Conservation (phyloP, 1,139 yeast species). For the Taphrina confusa region DNA sequence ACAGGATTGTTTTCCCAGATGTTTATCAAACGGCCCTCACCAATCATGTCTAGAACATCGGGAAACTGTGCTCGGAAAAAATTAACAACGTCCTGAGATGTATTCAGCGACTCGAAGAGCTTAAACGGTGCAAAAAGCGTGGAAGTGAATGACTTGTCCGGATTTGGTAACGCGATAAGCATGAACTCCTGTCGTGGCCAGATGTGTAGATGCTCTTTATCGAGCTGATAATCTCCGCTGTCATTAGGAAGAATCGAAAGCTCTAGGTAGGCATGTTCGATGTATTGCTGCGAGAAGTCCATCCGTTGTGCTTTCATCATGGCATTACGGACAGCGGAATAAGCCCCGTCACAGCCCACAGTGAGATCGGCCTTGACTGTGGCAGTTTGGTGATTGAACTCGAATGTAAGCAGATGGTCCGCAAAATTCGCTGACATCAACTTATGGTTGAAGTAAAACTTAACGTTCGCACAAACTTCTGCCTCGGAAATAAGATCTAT, state of each 20-base stretch:
- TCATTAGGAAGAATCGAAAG: slow-evolving; percentile 65
- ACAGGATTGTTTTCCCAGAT: slow-evolving; percentile 66
- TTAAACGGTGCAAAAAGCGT: slow-evolving; percentile 85
- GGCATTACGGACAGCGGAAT: slow-evolving; percentile 70
- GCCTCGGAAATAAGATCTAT: slow-evolving; percentile 64
- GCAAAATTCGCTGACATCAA: slow-evolving; percentile 50
- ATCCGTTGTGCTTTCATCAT: slow-evolving; percentile 58
- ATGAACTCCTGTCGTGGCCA: slow-evolving; percentile 89
- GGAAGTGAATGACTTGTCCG: slow-evolving; percentile 65
- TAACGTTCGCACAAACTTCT: slow-evolving; percentile 51
- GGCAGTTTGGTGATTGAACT: slow-evolving; percentile 36
- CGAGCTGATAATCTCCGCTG: slow-evolving; percentile 46
- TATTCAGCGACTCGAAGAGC: slow-evolving; percentile 58
- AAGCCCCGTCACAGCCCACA: slow-evolving; percentile 86
- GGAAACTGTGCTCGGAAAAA: slow-evolving; percentile 68
- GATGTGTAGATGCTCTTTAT: slow-evolving; percentile 80
- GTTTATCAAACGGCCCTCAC: slow-evolving; percentile 55
- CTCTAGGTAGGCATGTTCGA: slow-evolving; percentile 83
- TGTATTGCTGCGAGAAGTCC: slow-evolving; percentile 73
- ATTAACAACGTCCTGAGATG: slow-evolving; percentile 48
- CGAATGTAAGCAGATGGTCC: not conserved
- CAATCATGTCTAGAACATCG: slow-evolving; percentile 72
- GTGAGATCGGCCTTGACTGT: slow-evolving; percentile 55
- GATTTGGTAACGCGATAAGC: slow-evolving; percentile 86
- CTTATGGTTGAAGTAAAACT: slow-evolving; percentile 60